Conservation (phyloP, 768 basidiomycete species). For the Leucosporidium creatinivorum region DNA sequence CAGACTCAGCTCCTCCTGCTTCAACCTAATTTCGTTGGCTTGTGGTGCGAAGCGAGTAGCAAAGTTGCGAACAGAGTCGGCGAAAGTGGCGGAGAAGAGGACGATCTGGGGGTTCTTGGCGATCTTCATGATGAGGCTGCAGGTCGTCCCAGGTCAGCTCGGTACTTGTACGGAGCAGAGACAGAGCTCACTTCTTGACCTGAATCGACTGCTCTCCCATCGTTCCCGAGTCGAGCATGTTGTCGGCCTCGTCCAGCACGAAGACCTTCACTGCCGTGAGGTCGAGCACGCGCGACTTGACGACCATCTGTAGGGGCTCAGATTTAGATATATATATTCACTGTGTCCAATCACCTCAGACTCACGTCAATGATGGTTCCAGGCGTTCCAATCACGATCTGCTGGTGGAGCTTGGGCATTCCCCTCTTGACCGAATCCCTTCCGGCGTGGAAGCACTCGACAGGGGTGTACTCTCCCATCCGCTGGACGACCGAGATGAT, state of each 20-base stretch:
- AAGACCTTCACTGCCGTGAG: conserved; percentile 76
- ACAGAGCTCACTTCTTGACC: conserved; percentile 72
- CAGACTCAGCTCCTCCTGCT: conserved; percentile 86
- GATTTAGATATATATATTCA: neutral
- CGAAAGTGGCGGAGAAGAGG: conserved; percentile 97
- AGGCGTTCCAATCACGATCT: conserved; percentile 91
- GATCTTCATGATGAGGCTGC: conserved; percentile 35
- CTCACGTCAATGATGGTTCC: conserved; percentile 90
- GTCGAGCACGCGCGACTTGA: conserved; percentile 49
- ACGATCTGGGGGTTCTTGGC: conserved; percentile 59
- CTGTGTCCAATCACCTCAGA: neutral
- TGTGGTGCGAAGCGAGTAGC: conserved; percentile 85
- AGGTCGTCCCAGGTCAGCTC: neutral
- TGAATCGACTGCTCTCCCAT: conserved; percentile 86
- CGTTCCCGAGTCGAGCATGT: conserved; percentile 85
- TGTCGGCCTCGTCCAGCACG: conserved; percentile 96
- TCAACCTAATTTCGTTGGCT: conserved; percentile 92
- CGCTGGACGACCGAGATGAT: conserved; percentile 89
- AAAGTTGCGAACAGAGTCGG: conserved; percentile 83
- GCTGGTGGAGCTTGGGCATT: conserved; percentile 58
- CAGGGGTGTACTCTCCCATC: conserved; percentile 90
- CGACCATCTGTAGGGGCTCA: conserved; percentile 27
- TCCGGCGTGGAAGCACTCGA: conserved; percentile 93
- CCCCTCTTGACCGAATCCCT: conserved; percentile 53
- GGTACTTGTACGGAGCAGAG: conserved; percentile 38